These are phyloP conservation scores for Myxozyma sirexii DNA, from an alignment of 805 yeast species.

Conservation along the genomic window DNA sequence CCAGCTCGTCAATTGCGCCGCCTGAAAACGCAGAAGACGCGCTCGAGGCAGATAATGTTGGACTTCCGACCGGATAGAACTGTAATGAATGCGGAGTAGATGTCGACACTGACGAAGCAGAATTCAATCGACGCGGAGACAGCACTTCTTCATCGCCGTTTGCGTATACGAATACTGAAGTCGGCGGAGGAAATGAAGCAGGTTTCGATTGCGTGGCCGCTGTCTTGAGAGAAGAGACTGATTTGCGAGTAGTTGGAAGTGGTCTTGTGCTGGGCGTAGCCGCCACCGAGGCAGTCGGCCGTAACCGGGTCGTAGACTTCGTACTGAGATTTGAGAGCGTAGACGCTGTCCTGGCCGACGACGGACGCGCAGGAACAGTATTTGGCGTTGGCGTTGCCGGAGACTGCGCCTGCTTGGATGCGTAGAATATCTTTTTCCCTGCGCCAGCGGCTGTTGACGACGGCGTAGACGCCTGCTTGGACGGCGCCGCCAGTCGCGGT, in stretches of 20 bases:
- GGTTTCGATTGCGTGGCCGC: background rate
- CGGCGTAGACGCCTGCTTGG: background rate
- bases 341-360: background rate
- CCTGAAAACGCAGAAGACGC: background rate
- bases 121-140: conserved; percentile 16
- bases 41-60: conserved; percentile 10
- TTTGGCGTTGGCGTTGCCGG: background rate
- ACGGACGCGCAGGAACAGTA: background rate
- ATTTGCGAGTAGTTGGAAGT: background rate
- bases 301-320: background rate
- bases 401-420: background rate
- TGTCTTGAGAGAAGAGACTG: background rate
- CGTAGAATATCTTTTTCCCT: background rate
- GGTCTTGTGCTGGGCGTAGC: background rate
- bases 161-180: conserved; percentile 29
- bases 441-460: conserved; percentile 3
- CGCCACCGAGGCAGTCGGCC: background rate
- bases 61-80: conserved; percentile 4
- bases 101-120: background rate
- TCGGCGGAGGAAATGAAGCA: background rate
- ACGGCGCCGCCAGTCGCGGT: conserved; percentile 16
- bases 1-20: background rate
- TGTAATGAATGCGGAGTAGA: background rate
- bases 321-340: background rate
- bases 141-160: conserved; percentile 33